phyloP scores from a whole-genome alignment of 2,329 filamentous ascomycete species.

The Bipolaris bicolor region DNA sequence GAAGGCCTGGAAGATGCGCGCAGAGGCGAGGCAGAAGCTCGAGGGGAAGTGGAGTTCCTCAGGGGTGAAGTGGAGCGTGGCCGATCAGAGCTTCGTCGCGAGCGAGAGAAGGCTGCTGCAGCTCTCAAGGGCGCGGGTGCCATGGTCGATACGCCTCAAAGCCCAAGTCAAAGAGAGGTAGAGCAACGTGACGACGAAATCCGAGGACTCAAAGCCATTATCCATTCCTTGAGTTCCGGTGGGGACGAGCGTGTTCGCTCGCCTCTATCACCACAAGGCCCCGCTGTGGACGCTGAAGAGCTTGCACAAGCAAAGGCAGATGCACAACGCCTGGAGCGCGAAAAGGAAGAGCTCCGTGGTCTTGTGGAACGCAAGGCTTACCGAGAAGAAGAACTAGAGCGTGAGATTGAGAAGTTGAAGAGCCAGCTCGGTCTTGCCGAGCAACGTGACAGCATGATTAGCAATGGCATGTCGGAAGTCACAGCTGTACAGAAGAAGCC shows the following conservation, averaged over 20 bases:
- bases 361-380: conserved; percentile 73
- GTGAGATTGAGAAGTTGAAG: conserved; percentile 71
- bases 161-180: conserved; percentile 70
- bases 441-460: conserved; percentile 61
- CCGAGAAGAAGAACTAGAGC: conserved; percentile 85
- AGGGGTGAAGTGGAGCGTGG: conserved; percentile 93
- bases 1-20: conserved; percentile 95
- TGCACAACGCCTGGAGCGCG: conserved; percentile 76
- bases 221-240: conserved; percentile 89
- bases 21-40: conserved; percentile 90
- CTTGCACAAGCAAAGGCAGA: conserved; percentile 64
- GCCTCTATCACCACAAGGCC: conserved; percentile 39
- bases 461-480: conserved; percentile 58
- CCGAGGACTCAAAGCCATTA: conserved; percentile 93
- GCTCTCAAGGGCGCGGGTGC: conserved; percentile 61
- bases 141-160: conserved; percentile 51
- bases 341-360: conserved; percentile 77
- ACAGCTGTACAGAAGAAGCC: conserved; percentile 57
- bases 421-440: conserved; percentile 44
- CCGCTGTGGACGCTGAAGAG: conserved; percentile 50
- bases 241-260: conserved; percentile 43
- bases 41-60: conserved; percentile 94
- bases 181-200: conserved; percentile 98
- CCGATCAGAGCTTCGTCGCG: conserved; percentile 82
- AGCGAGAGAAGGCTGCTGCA: conserved; percentile 80